Evolutionary conservation across 352 stramenopile species (phyloP).

Genomic region (Phytopythium sindhum): DNA sequence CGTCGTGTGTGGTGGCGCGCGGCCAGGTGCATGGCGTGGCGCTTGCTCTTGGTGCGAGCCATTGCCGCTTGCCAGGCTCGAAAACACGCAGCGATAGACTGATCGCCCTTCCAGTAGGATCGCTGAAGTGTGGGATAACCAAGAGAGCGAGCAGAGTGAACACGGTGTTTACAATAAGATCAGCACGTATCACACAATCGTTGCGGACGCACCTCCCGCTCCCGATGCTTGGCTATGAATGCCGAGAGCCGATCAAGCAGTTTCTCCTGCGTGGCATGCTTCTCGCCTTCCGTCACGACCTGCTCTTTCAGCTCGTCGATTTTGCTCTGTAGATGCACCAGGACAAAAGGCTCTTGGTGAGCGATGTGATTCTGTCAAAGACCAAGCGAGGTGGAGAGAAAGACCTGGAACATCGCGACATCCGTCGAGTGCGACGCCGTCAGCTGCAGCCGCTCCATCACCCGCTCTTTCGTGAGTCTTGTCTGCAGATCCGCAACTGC

Average conservation of each 20-base stretch:
- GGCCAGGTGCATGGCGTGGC: slow-evolving; percentile 6
- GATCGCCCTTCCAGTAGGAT: slow-evolving; percentile 17
- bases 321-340: slow-evolving; percentile 18
- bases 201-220: slow-evolving; percentile 17
- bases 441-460: slow-evolving; percentile 45
- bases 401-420: slow-evolving; percentile 39
- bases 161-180: too few relatives aligned
- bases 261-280: slow-evolving; percentile 5
- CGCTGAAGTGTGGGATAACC: slow-evolving; percentile 15
- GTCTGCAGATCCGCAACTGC: slow-evolving; percentile 22
- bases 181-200: neutral
- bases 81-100: slow-evolving; percentile 24
- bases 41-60: slow-evolving; percentile 2
- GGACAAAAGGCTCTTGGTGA: neutral
- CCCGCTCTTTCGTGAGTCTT: slow-evolving; percentile 18
- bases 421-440: slow-evolving; percentile 41
- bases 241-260: slow-evolving; percentile 31
- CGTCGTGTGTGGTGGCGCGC: slow-evolving; percentile 16
- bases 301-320: slow-evolving; percentile 39
- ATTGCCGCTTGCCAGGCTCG: slow-evolving; percentile 21
- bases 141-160: neutral
- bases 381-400: neutral
- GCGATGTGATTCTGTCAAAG: neutral
- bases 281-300: slow-evolving; percentile 8
- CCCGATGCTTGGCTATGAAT: slow-evolving; percentile 20